These are phyloP conservation scores for Guillardia theta DNA, from an alignment of 78 protist genomes.

Conservation along the genomic window DNA sequence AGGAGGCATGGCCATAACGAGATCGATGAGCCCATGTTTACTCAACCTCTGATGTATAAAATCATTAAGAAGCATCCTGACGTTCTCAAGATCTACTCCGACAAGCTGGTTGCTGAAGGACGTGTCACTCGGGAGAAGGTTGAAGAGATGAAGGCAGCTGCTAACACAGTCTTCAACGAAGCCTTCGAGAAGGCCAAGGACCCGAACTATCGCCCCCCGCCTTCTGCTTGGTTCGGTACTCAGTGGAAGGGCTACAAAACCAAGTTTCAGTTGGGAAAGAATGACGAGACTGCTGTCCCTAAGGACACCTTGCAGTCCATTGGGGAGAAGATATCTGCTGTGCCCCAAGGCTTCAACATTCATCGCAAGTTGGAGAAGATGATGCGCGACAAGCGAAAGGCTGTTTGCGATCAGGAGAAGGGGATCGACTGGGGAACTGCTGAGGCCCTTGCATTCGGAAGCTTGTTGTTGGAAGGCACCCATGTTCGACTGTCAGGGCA, in stretches of 20 bases:
- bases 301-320: not conserved
- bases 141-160: not conserved
- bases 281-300: not conserved
- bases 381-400: not conserved
- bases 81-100: not conserved
- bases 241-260: constrained; percentile 30
- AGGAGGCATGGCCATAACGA: constrained; percentile 94
- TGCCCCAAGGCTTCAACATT: constrained; percentile 68
- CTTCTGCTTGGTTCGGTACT: constrained; percentile 39
- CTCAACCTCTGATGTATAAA: constrained; percentile 86
- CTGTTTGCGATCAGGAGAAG: constrained; percentile 34
- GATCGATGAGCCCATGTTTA: constrained; percentile 57
- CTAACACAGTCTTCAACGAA: not conserved
- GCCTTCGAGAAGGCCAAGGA: not conserved
- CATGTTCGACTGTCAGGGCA: constrained; percentile 92
- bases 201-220: not conserved
- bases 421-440: constrained; percentile 80
- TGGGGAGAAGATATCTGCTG: not conserved
- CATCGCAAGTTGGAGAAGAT: constrained; percentile 59
- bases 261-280: constrained; percentile 21
- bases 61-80: constrained; percentile 50
- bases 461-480: constrained; percentile 75
- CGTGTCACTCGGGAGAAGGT: not conserved
- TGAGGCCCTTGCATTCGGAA: constrained; percentile 28
- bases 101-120: not conserved